Evolutionary conservation across 2,329 filamentous ascomycete genomes (phyloP).

Genomic region (Sporothrix humicola): DNA sequence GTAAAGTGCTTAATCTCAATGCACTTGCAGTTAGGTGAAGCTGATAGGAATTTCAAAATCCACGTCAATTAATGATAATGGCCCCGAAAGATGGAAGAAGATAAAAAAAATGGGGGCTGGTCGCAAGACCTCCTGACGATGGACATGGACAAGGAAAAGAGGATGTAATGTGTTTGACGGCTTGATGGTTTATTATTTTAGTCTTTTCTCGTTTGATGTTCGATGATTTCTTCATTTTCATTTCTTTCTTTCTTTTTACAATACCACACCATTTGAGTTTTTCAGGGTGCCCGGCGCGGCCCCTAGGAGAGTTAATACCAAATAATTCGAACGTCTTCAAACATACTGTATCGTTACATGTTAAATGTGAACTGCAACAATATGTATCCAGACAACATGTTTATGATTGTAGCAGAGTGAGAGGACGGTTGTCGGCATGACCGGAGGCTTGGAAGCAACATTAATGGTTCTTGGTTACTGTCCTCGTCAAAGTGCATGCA

Average conservation of each 20-base stretch:
- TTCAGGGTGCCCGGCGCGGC: conserved; percentile 24
- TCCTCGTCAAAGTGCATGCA: no score
- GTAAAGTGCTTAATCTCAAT: conserved; percentile 43
- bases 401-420: no score
- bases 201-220: not conserved
- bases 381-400: no score
- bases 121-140: not conserved
- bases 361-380: no score
- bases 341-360: no score
- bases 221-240: conserved; percentile 22
- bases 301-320: conserved; percentile 28
- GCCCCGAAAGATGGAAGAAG: not conserved
- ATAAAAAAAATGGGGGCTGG: conserved; percentile 1
- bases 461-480: no score
- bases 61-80: conserved; percentile 10
- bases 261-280: conserved; percentile 31
- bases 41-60: not conserved
- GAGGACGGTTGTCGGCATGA: no score
- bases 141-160: conserved; percentile 20
- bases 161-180: conserved; percentile 23
- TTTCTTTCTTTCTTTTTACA: conserved; percentile 31
- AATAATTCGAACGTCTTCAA: conserved; percentile 17
- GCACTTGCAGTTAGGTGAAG: not conserved
- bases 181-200: conserved; percentile 17
- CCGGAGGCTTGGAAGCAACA: no score